Conservation (phyloP, 2,329 filamentous ascomycete genomes). For the Capronia coronata region DNA sequence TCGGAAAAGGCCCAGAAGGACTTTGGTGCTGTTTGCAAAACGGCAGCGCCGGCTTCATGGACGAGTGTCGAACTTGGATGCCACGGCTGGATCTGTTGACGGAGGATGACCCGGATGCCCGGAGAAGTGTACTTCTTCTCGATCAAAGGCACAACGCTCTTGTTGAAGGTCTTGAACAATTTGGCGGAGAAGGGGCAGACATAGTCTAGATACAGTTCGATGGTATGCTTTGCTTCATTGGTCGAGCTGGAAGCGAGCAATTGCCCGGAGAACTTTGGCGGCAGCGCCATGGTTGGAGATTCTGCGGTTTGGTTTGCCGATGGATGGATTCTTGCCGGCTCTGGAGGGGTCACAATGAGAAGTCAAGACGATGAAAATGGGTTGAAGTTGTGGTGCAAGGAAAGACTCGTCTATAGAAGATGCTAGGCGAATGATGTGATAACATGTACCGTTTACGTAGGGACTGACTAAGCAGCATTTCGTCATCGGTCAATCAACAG, state of each 20-base stretch:
- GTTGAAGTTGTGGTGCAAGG: no score
- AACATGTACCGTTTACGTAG: no score
- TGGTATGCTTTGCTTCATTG: constrained; percentile 45
- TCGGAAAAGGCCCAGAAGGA: constrained; percentile 76
- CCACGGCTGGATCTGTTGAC: constrained; percentile 91
- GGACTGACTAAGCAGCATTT: neutral
- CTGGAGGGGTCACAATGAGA: no score
- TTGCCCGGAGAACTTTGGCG: constrained; percentile 55
- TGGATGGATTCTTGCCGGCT: no score
- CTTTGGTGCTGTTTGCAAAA: constrained; percentile 61
- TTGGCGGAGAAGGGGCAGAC: constrained; percentile 72
- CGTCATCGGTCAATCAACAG: neutral
- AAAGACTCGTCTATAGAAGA: no score
- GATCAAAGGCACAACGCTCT: constrained; percentile 58
- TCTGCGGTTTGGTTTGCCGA: no score
- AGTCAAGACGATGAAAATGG: no score
- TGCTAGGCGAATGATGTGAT: neutral
- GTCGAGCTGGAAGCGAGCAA: constrained; percentile 35
- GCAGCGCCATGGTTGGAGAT: constrained; percentile 48
- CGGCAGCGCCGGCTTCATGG: constrained; percentile 71
- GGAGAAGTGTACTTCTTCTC: constrained; percentile 51
- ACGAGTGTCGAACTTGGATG: constrained; percentile 74
- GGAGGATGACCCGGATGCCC: constrained; percentile 67
- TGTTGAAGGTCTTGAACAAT: constrained; percentile 71
- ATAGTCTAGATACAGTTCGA: constrained; percentile 73